Conservation (phyloP, 192 early-diverging fungal species). For the Backusella westeae region DNA sequence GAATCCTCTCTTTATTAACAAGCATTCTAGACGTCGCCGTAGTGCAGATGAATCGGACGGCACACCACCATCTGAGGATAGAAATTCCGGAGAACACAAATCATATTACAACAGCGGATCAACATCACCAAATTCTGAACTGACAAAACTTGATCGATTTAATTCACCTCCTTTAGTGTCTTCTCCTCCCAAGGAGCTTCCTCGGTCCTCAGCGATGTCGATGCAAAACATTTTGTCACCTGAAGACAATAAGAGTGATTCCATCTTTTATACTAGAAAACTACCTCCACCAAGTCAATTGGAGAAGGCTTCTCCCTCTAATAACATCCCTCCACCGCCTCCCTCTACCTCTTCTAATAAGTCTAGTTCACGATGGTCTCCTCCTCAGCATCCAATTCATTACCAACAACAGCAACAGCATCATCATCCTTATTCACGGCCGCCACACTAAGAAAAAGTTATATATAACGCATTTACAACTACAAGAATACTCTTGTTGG, state of each 20-base stretch:
- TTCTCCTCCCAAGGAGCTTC: neutral
- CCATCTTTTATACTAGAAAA: slow-evolving; percentile 5
- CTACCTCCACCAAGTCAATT: slow-evolving; percentile 6
- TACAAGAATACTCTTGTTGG: neutral
- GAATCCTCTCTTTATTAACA: neutral
- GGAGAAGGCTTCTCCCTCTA: neutral
- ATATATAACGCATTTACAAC: neutral
- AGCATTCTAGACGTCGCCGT: neutral
- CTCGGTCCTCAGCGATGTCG: slow-evolving; percentile 9
- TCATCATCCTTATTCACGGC: neutral
- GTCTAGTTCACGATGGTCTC: neutral
- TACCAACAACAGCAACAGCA: neutral
- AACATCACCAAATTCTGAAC: neutral
- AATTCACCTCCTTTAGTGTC: neutral
- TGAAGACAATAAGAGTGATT: neutral
- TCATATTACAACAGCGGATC: slow-evolving; percentile 1
- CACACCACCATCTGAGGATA: neutral
- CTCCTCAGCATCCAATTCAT: neutral
- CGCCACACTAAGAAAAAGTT: neutral
- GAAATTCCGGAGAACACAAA: neutral
- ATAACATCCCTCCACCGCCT: neutral
- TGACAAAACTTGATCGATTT: neutral
- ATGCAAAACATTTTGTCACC: slow-evolving; percentile 10
- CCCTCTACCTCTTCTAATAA: neutral
- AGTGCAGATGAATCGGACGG: neutral